phyloP scores from a whole-genome alignment of 768 basidiomycete genomes.

The Trametes maxima region DNA sequence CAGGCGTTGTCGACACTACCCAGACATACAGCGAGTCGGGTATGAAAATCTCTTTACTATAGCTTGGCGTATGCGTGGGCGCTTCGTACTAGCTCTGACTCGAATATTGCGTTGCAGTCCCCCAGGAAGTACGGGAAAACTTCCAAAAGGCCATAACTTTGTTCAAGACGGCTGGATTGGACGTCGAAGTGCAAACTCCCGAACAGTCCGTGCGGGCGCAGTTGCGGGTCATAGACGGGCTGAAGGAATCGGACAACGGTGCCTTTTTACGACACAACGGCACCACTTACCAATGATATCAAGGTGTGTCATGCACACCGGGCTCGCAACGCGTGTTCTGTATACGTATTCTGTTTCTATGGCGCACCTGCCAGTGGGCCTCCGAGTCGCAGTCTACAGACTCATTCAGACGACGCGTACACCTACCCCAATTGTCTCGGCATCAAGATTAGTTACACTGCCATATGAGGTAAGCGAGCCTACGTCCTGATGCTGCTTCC shows the following conservation, averaged over 20 bases:
- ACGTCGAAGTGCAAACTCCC: neutral
- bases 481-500: too few relatives aligned
- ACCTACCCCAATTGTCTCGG: too few relatives aligned
- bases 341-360: neutral
- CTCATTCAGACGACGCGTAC: too few relatives aligned
- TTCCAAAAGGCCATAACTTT: neutral
- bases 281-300: neutral
- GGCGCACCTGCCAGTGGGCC: too few relatives aligned
- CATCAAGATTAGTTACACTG: too few relatives aligned
- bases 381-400: too few relatives aligned
- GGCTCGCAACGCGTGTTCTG: neutral
- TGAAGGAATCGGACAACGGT: neutral
- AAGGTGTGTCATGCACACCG: neutral
- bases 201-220: conserved; percentile 14
- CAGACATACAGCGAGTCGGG: neutral
- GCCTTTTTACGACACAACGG: conserved; percentile 2
- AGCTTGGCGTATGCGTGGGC: neutral
- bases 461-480: too few relatives aligned
- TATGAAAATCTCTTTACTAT: neutral
- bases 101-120: neutral
- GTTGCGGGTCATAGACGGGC: conserved; percentile 4
- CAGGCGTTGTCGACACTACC: conserved; percentile 2
- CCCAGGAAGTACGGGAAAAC: neutral
- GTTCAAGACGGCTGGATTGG: neutral
- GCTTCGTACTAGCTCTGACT: neutral